Percentiles rank a stretch among this genome's conserved stretches.
These are phyloP conservation scores for Porcisia hertigi DNA, from an alignment of 208 protist species.

Conservation along the genomic window DNA sequence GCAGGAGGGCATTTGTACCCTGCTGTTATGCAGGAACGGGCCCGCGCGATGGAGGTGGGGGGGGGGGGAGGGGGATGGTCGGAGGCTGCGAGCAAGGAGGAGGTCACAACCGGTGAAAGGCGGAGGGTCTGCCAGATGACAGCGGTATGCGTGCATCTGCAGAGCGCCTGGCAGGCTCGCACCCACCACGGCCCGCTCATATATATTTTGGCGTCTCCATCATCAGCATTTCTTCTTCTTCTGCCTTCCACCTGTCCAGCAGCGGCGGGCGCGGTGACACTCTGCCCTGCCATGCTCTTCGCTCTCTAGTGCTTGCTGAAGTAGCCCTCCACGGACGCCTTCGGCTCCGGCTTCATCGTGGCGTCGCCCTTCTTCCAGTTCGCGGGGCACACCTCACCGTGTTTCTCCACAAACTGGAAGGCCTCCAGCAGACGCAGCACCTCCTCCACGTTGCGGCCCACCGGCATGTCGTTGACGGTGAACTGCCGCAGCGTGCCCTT, in stretches of 20 bases:
- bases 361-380: constrained; percentile 91
- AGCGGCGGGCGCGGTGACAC: background rate
- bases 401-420: constrained; percentile 94
- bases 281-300: background rate
- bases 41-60: too few relatives aligned
- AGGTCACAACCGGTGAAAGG: too few relatives aligned
- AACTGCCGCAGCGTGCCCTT: constrained; percentile 92
- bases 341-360: constrained; percentile 94
- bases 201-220: too few relatives aligned
- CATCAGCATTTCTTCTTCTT: background rate
- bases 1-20: too few relatives aligned
- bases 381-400: constrained; percentile 95
- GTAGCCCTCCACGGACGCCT: constrained; percentile 86
- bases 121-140: too few relatives aligned
- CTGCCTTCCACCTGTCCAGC: background rate
- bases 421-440: constrained; percentile 95
- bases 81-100: too few relatives aligned
- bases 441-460: constrained; percentile 96
- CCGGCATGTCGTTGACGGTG: constrained; percentile 96
- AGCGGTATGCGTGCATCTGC: too few relatives aligned
- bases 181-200: too few relatives aligned
- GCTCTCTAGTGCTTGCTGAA: constrained; percentile 71
- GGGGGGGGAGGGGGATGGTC: too few relatives aligned
- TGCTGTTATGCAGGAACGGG: too few relatives aligned
- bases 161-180: too few relatives aligned